These are phyloP conservation scores for Apophysomyces variabilis DNA, from an alignment of 371 early-diverging fungal genomes.

Conservation along the genomic window DNA sequence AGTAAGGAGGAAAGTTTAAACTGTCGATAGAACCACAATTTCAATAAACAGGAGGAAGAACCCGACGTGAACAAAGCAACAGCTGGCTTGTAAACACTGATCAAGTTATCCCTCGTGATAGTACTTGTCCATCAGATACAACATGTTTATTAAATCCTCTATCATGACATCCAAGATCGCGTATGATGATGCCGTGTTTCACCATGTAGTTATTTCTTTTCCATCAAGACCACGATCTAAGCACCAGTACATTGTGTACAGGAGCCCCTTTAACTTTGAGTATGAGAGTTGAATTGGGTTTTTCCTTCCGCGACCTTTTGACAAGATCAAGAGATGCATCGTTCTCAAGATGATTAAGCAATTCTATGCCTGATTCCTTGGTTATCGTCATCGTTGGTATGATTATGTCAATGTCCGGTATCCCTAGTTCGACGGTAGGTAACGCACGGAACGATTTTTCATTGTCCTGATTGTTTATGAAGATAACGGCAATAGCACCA, in stretches of 20 bases:
- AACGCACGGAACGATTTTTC: constrained; percentile 20
- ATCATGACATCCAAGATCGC: too few species aligned
- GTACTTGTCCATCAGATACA: too few species aligned
- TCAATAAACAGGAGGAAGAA: too few species aligned
- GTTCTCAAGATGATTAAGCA: neutral
- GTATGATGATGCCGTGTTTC: too few species aligned
- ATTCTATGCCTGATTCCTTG: constrained; percentile 11
- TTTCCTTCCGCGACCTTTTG: neutral
- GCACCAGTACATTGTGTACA: constrained; percentile 6
- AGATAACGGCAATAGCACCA: constrained; percentile 52
- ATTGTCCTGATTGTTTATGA: constrained; percentile 30
- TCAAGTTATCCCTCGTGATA: too few species aligned
- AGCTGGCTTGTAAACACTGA: too few species aligned
- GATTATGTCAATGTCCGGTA: neutral
- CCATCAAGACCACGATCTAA: neutral
- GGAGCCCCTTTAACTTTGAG: constrained; percentile 13
- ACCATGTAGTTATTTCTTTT: neutral
- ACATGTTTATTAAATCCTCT: too few species aligned
- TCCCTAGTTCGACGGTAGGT: constrained; percentile 5
- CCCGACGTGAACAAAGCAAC: too few species aligned
- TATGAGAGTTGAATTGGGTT: neutral
- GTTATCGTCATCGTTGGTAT: constrained; percentile 23
- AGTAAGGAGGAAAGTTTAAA: too few species aligned
- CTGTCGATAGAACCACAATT: too few species aligned
- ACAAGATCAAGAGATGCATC: constrained; percentile 3